Base-by-base conservation (phyloP, 2,329 filamentous ascomycete species). In the Ophiostoma triangulosporum region DNA sequence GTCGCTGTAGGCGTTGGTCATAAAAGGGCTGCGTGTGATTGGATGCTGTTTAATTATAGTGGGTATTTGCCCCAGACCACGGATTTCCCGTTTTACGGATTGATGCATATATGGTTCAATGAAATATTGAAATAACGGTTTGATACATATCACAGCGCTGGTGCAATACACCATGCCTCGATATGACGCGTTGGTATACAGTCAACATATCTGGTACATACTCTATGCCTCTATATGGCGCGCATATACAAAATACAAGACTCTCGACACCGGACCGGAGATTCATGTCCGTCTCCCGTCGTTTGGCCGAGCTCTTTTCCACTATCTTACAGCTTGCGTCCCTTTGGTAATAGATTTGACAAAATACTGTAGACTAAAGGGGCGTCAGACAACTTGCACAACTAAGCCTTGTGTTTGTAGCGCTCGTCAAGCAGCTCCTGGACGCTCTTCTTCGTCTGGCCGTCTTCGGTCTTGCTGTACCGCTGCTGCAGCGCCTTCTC, bases 361-460 rank as follows among this genome's bases (percentile, higher is more conserved):
- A n/a, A n/a, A n/a, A n/a, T n/a, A n/a, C n/a, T n/a, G n/a, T n/a
- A n/a, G n/a, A n/a, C n/a, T n/a, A n/a, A n/a, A n/a, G n/a, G n/a
- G n/a, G n/a, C n/a, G n/a, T n/a, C n/a, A n/a, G n/a, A n/a, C n/a
- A n/a, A n/a, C n/a, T n/a, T n/a, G n/a, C n/a, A 12, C 52, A 17
- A 17, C 46, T n/a, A 54, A 3, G 50, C 52, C 49, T 48, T 52
- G 14, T 58, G 72, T 59, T 64, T 70, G 61, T 82, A 82, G 60
- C 78, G 68, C 62, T 80, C 75, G 49, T 68, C 70, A 51, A 83
- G 64, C 40, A 72, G 69, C 62, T 80, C 73, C 57, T 76, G 70
- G 20, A 76, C 73, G 46, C 69, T 74, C 66, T 74, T 74, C 56
- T 70, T 67, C 58, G 71, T 62, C 52, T 26, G 50, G 14, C 62